phyloP scores from a whole-genome alignment of 2,329 filamentous ascomycete species.

The Botrytis pseudocinerea region DNA sequence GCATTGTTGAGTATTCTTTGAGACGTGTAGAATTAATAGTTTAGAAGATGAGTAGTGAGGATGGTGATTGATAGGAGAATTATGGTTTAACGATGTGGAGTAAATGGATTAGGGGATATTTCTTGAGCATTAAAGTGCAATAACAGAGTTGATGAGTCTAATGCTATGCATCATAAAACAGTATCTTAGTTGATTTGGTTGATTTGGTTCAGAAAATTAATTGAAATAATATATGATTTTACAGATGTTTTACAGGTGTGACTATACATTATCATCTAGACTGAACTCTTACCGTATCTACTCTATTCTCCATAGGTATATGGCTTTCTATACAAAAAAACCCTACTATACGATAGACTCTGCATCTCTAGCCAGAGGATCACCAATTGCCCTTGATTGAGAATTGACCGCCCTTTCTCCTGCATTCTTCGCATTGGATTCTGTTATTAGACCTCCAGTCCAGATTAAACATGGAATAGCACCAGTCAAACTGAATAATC shows the following conservation, averaged over 20 bases:
- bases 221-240: neutral
- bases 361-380: neutral
- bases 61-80: too few relatives aligned
- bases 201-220: neutral
- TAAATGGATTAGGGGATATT: neutral
- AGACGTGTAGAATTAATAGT: neutral
- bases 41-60: neutral
- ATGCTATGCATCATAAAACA: neutral
- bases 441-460: conserved; percentile 52
- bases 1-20: neutral
- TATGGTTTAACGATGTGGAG: neutral
- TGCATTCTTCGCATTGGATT: conserved; percentile 34
- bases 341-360: conserved; percentile 1
- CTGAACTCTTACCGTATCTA: neutral
- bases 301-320: neutral
- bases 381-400: neutral
- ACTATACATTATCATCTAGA: neutral
- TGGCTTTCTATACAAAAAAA: neutral
- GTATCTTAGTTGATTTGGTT: neutral
- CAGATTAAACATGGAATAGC: conserved; percentile 54
- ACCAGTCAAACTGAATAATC: conserved; percentile 51
- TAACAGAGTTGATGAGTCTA: neutral
- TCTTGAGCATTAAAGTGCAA: neutral
- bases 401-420: conserved; percentile 33
- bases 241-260: neutral